A percentile compares a stretch with the other conserved stretches of the same genome.
Conservation (phyloP, 305 asterid species). For the Solanum aculeatissimum region DNA sequence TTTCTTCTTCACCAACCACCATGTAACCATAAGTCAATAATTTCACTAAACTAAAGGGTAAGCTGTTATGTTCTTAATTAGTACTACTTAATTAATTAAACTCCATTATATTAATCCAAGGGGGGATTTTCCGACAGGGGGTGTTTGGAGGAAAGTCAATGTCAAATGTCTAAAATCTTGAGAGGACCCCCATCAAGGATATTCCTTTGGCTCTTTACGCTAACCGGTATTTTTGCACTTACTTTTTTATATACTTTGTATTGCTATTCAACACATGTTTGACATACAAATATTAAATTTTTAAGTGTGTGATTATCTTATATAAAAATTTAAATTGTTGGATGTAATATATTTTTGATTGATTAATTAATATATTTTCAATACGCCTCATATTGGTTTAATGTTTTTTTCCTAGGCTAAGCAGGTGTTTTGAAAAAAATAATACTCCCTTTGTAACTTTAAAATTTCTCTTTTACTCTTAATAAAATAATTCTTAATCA, state of each 20-base stretch:
- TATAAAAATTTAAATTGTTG: background rate
- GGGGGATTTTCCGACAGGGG: background rate
- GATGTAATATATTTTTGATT: background rate
- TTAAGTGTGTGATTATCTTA: background rate
- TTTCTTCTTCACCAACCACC: conserved; percentile 15
- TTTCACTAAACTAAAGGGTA: conserved; percentile 6
- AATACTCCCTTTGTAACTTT: too few species aligned
- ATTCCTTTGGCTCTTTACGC: conserved; percentile 20
- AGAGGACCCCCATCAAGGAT: conserved; percentile 11
- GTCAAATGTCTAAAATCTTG: conserved; percentile 11
- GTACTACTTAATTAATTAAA: background rate
- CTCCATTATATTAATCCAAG: background rate
- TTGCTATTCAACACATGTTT: background rate
- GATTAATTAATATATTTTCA: background rate
- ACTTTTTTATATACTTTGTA: background rate
- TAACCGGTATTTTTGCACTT: conserved; percentile 1
- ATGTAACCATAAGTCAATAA: conserved; percentile 14
- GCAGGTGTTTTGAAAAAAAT: fast-evolving
- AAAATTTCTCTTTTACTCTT: too few species aligned
- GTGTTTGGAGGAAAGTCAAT: conserved; percentile 29
- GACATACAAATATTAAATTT: background rate
- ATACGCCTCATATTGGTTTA: background rate
- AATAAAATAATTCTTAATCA: too few species aligned
- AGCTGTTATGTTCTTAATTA: conserved; percentile 2
- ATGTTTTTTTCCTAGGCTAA: background rate